Evolutionary conservation across 495 filamentous ascomycete species (phyloP), one percentile per base, ranked within the genome.

Genomic region (Copromyces sp.): DNA sequence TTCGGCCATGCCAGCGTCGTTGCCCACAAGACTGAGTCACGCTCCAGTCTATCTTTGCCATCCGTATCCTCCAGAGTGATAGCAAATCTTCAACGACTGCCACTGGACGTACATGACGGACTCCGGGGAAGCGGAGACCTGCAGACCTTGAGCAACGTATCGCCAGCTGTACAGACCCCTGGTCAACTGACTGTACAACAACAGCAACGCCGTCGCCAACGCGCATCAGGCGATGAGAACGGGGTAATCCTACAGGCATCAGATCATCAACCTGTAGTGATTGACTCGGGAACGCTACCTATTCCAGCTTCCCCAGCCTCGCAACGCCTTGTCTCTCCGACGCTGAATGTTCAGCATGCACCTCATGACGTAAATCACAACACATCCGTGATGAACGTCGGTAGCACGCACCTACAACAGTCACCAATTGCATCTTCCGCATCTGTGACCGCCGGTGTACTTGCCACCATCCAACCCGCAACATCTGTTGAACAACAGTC

Each of bases 1-100:
- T 68, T 59, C 20, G 45, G 39, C 53, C 29, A 72, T 29, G 70
- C 29, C 70, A 72, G 44, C 71, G 73, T 68, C 47, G 53, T 40
- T 32, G 70, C 73, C 70, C 39, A 47, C 70, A 72, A 32, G n/a
- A 71, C 44, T 3, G 70, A 68, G 73, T 74, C 65, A 16, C 71
- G 69, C 59, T 74, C 73, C 73, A 74, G 73, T 74, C 70, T 32
- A 20, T 39, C 70, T 16, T 69, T 39, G 40, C 39, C 70, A 39
- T 20, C 37, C 29, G 53, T 35, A 65, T 65, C 53, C 47, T 59
- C 47, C 53, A 24, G 53, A 65, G 53, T 65, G 29, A 65, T 65
- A 65, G 7, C 53, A 17, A 17, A 14, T 65, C 29, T 14, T 24
- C 53, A 7, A 59, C 47, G 53, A 65, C 53, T 35, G 6, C 53